Evolutionary conservation across 164 flowering plant genomes (phyloP), one percentile per base, ranked within the genome.

Genomic region (Houttuynia cordata): DNA sequence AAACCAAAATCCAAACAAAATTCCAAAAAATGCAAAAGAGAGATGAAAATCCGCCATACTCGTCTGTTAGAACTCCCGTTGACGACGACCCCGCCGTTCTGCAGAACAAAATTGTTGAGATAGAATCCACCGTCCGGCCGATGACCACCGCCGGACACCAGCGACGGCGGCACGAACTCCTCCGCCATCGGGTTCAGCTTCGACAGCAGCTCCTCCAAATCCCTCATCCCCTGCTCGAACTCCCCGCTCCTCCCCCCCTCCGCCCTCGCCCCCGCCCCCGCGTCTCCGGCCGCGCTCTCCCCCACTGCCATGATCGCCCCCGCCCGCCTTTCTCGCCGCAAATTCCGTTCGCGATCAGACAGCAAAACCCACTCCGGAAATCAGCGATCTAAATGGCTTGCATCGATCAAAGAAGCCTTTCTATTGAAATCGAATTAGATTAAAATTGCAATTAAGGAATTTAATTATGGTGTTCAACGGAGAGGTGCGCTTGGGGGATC

Each of bases 101-200:
- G 74, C 65, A 64, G 40, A 17, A 67, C 22, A 59, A 63, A 65
- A 55, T 69, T 71, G 74, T 64, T 73, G 45, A 58, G 24, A 62
- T 52, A 78, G 60, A 68, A 62, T n/a, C 73, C 68, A 57, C 70
- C 73, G 47, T 45, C 45, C n/a, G n/a, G 53, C 62, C 13, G 63
- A 61, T 60, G 10, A 13, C 72, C 70, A 51, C 58, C 57, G 59
- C 56, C 63, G 62, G 62, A 63, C 23, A 34, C 58, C 9, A 79
- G 78, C 3, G 96, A 87, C 5, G 85, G 84, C 15, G 97, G 97
- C 40, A 91, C 87, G 66, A 91, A 91, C 63, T 87, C 97, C 65
- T 80, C 76, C 45, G 97, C 97, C 91, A 86, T 77, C 19, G 97
- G 97, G 60, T 91, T 91, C 59, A 91, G 68, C 73, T 91, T 91